Evolutionary conservation across 2,329 filamentous ascomycete species (phyloP).

Genomic region (Aspergillus flavus): DNA sequence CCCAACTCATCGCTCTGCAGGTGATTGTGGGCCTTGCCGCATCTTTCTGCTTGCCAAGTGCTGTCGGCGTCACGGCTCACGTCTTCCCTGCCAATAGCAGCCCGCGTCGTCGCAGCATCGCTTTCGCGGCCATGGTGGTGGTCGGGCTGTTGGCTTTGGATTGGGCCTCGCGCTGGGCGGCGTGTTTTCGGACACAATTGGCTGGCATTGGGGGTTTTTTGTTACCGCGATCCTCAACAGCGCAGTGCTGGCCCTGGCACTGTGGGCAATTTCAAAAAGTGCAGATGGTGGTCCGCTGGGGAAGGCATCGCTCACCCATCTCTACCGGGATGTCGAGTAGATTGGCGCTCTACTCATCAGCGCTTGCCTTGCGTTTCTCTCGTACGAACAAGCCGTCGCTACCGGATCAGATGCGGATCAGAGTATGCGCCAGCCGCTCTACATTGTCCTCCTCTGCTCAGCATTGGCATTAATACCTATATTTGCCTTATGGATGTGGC

Average conservation of each 20-base stretch:
- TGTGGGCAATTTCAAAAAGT: not conserved
- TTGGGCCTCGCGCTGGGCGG: constrained; percentile 1
- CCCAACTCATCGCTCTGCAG: not conserved
- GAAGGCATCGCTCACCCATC: not conserved
- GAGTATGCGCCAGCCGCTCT: not conserved
- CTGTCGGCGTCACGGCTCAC: not conserved
- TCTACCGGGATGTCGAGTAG: not conserved
- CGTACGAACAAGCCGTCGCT: not conserved
- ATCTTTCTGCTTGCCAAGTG: not conserved
- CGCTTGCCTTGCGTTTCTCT: not conserved
- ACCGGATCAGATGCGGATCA: not conserved
- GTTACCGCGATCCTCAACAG: not conserved
- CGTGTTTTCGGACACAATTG: constrained; percentile 2
- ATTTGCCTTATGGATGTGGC: not conserved
- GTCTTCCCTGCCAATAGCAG: not conserved
- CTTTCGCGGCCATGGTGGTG: not conserved
- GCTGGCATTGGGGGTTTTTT: constrained; percentile 4
- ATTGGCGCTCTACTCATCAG: not conserved
- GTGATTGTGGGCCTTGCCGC: not conserved
- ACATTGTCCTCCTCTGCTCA: not conserved
- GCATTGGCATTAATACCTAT: not conserved
- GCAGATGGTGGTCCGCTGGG: no score
- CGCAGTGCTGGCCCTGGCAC: not conserved
- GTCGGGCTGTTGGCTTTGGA: constrained; percentile 13
- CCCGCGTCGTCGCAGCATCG: not conserved